These are phyloP conservation scores for Calocybe indica DNA, from an alignment of 768 basidiomycete genomes.

Conservation along the genomic window DNA sequence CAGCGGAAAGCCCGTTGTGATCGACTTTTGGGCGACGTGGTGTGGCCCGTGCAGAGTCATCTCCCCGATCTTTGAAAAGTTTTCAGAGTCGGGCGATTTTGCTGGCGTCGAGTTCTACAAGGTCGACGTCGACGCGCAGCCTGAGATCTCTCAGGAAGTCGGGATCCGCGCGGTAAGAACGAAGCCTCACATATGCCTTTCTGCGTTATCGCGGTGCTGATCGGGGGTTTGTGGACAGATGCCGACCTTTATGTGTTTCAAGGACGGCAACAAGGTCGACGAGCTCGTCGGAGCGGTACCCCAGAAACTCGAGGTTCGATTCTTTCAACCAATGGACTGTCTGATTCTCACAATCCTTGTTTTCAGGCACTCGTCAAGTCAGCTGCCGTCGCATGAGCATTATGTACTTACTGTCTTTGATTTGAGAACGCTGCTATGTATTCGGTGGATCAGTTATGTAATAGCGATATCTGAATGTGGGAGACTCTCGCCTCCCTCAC, in stretches of 20 bases:
- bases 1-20: slow-evolving; percentile 38
- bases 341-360: no score
- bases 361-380: neutral
- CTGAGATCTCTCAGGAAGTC: slow-evolving; percentile 49
- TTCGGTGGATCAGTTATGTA: no score
- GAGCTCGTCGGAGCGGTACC: slow-evolving; percentile 47
- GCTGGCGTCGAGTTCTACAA: slow-evolving; percentile 57
- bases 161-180: slow-evolving; percentile 55
- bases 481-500: no score
- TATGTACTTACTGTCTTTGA: no score
- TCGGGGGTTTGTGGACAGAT: slow-evolving; percentile 7
- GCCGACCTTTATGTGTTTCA: slow-evolving; percentile 33
- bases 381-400: no score
- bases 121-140: slow-evolving; percentile 62
- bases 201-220: neutral
- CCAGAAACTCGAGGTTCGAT: slow-evolving; percentile 30
- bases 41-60: slow-evolving; percentile 68
- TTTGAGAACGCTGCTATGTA: no score
- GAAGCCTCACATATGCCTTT: neutral
- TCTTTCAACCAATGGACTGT: neutral
- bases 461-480: no score
- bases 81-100: slow-evolving; percentile 28
- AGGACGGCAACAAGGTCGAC: slow-evolving; percentile 25
- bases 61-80: slow-evolving; percentile 57
- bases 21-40: slow-evolving; percentile 80